Conservation (phyloP, 768 basidiomycete species). For the Termitomyces sp. region DNA sequence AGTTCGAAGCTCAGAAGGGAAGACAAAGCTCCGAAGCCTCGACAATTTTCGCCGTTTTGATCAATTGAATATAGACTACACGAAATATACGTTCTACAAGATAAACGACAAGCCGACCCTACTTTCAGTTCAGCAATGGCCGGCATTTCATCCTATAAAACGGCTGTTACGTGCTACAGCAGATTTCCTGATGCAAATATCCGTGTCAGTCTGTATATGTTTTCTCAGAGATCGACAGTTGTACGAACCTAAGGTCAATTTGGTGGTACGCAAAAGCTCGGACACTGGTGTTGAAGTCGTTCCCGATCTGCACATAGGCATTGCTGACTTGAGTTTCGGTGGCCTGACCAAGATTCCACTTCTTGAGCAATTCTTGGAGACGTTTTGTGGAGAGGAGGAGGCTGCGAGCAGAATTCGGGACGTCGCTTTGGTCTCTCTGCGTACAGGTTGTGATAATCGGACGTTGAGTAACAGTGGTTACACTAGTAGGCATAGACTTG, state of each 20-base stretch:
- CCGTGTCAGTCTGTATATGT: not conserved
- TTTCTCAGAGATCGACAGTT: not conserved
- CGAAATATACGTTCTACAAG: slow-evolving; percentile 13
- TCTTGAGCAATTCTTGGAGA: slow-evolving; percentile 67
- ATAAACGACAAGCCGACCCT: slow-evolving; percentile 1
- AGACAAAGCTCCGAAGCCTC: not conserved
- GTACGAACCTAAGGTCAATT: slow-evolving; percentile 65
- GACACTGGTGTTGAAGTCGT: slow-evolving; percentile 81
- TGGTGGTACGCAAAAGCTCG: slow-evolving; percentile 69
- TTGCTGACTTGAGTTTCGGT: slow-evolving; percentile 78
- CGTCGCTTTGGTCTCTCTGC: slow-evolving; percentile 37
- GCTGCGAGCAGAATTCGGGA: slow-evolving; percentile 56
- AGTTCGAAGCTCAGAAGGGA: not conserved
- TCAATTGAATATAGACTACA: slow-evolving; percentile 15
- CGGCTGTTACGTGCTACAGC: no score
- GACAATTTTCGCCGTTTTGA: not conserved
- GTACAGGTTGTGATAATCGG: slow-evolving; percentile 17
- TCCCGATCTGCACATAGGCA: slow-evolving; percentile 84
- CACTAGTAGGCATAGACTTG: not conserved
- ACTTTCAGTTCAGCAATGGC: slow-evolving; percentile 88
- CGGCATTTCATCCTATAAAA: slow-evolving; percentile 90
- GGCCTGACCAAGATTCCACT: slow-evolving; percentile 62
- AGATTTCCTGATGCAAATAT: no score
- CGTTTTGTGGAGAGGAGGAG: slow-evolving; percentile 82
- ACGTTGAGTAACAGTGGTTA: slow-evolving; percentile 11